A percentile compares a stretch with the other conserved stretches of the same genome.
Conservation (phyloP, 1,139 yeast species). For the Taphrina populina region DNA sequence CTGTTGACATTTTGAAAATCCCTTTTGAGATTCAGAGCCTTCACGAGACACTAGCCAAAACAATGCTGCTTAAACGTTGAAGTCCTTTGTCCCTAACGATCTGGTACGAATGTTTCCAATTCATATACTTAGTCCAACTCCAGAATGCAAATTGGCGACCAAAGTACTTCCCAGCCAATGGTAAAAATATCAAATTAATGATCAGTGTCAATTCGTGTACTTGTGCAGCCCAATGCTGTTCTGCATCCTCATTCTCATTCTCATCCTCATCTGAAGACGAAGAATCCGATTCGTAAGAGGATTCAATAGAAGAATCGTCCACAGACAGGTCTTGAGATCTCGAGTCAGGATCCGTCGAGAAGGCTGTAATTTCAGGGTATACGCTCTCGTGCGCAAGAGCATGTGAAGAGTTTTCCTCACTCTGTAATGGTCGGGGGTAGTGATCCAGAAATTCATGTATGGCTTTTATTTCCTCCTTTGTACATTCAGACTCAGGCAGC, state of each 20-base stretch:
- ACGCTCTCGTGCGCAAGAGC: too few relatives aligned
- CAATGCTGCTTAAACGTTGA: slow-evolving; percentile 8
- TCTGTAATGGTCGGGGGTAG: too few relatives aligned
- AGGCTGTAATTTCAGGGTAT: too few relatives aligned
- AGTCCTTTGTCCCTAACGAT: slow-evolving; percentile 15
- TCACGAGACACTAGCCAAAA: slow-evolving; percentile 9
- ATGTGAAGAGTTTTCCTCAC: too few relatives aligned
- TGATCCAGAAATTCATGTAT: too few relatives aligned
- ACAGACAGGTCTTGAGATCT: too few relatives aligned
- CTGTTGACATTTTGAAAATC: too few relatives aligned
- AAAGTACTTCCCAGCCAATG: slow-evolving; percentile 29
- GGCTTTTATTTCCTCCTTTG: too few relatives aligned
- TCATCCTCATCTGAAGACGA: neutral
- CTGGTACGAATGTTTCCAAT: slow-evolving; percentile 11
- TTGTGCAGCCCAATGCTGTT: slow-evolving; percentile 21
- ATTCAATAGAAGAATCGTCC: too few relatives aligned
- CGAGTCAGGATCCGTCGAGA: neutral
- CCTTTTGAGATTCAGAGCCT: too few relatives aligned
- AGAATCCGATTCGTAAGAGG: neutral
- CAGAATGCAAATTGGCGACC: slow-evolving; percentile 33
- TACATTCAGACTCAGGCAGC: too few relatives aligned
- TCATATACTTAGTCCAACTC: slow-evolving; percentile 24
- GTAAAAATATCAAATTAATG: slow-evolving; percentile 22
- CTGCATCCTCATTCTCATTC: too few relatives aligned
- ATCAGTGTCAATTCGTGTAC: slow-evolving; percentile 22